These are phyloP conservation scores for Penicillium sp. DNA, from an alignment of 2,329 filamentous ascomycete species.

Conservation along the genomic window DNA sequence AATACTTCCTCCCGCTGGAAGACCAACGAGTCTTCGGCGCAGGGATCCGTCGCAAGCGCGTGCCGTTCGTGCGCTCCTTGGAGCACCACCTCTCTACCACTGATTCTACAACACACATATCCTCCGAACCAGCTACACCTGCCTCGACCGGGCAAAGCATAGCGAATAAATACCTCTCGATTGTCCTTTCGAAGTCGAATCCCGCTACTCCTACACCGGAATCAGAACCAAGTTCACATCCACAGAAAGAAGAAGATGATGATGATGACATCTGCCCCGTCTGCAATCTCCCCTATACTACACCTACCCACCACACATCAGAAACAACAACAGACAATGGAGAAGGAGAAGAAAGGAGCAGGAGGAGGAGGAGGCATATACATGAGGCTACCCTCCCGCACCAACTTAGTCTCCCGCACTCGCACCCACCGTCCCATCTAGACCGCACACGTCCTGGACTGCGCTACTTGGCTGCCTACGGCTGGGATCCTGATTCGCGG, in stretches of 20 bases:
- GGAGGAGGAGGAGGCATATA: neutral
- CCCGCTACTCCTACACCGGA: no score
- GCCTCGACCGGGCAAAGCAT: conserved; percentile 24
- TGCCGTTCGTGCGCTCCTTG: conserved; percentile 52
- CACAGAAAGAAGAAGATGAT: no score
- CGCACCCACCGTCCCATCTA: conserved; percentile 50
- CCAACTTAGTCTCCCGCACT: conserved; percentile 48
- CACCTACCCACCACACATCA: conserved; percentile 12
- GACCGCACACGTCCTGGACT: conserved; percentile 49
- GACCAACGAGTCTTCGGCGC: conserved; percentile 55
- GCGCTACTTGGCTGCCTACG: conserved; percentile 49
- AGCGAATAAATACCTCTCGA: conserved; percentile 40
- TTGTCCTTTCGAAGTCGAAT: no score
- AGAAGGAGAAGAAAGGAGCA: no score
- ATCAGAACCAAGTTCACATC: no score
- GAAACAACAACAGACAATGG: neutral
- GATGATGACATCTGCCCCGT: no score
- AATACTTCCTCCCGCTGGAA: conserved; percentile 50
- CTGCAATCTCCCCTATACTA: no score
- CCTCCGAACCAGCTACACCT: no score
- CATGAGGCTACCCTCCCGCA: conserved; percentile 49
- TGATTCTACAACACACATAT: no score
- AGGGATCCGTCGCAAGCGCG: conserved; percentile 53
- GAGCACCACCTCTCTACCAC: conserved; percentile 20
- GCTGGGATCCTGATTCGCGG: conserved; percentile 56